phyloP scores from a whole-genome alignment of 225 moss, liverwort and hornwort genomes.

The Climacium dendroides region DNA sequence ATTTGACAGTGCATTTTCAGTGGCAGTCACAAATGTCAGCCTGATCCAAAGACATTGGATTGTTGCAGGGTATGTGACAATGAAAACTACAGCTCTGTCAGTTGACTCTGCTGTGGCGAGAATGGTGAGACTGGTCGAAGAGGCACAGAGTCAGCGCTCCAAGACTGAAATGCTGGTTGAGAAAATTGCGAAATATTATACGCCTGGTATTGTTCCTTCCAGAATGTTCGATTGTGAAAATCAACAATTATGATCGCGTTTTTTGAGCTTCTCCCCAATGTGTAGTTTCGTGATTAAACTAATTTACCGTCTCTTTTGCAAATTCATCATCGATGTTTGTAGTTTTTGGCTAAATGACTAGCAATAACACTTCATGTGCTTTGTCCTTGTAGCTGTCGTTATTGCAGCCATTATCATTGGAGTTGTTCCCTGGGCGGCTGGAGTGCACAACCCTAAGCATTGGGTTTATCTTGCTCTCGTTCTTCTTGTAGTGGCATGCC shows the following conservation, averaged over 20 bases:
- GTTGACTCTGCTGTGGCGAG: constrained; percentile 86
- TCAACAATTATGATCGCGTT: background rate
- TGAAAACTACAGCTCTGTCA: constrained; percentile 75
- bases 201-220: constrained; percentile 45
- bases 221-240: background rate
- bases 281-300: background rate
- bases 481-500: constrained; percentile 83
- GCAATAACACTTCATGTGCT: background rate
- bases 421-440: constrained; percentile 64
- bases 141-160: constrained; percentile 79
- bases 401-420: constrained; percentile 52
- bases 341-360: background rate
- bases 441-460: constrained; percentile 53
- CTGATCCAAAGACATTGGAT: background rate
- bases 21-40: background rate
- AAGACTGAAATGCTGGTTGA: constrained; percentile 78
- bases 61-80: constrained; percentile 58
- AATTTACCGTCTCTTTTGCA: background rate
- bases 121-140: constrained; percentile 90
- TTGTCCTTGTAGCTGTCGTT: constrained; percentile 63
- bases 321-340: background rate
- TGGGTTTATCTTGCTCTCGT: constrained; percentile 86
- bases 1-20: background rate
- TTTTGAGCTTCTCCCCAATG: background rate
- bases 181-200: constrained; percentile 84